A percentile compares a stretch with the other conserved stretches of the same genome.
phyloP scores from a whole-genome alignment of 73 alveolate genomes.

The Tetrahymena elliotti region DNA sequence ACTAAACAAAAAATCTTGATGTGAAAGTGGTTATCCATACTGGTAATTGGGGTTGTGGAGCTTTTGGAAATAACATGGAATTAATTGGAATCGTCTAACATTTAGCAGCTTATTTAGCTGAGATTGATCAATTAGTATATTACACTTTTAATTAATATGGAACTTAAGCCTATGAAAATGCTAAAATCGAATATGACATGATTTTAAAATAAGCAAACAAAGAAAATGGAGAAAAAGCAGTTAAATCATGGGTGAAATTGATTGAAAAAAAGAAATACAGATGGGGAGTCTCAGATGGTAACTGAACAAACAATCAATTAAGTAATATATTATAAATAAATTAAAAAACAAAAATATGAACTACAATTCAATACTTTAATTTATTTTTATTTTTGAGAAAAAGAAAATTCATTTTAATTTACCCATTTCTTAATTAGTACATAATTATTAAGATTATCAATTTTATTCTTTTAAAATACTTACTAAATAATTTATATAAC shows the following conservation, averaged over 20 bases:
- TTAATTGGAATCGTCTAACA: not conserved
- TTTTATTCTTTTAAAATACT: too few species aligned
- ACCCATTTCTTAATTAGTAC: too few species aligned
- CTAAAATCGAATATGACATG: too few species aligned
- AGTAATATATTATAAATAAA: too few species aligned
- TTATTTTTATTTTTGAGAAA: too few species aligned
- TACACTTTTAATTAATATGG: not conserved
- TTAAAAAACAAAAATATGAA: too few species aligned
- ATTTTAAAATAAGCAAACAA: not conserved
- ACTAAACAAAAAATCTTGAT: not conserved
- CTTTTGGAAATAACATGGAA: not conserved
- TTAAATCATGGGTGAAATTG: not conserved
- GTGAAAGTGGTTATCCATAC: not conserved
- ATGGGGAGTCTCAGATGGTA: not conserved
- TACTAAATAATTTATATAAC: too few species aligned
- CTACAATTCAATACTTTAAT: too few species aligned
- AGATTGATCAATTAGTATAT: not conserved
- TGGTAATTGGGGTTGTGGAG: not conserved
- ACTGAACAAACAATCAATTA: too few species aligned
- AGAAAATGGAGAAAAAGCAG: not conserved
- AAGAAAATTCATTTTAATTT: too few species aligned
- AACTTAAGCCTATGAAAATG: not conserved
- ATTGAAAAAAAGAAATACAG: not conserved
- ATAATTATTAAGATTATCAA: too few species aligned
- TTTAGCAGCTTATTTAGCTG: not conserved